Percentiles rank a stretch among this genome's conserved stretches.
phyloP scores from a whole-genome alignment of 306 rosid genomes.

The Sechiopsis laciniata region DNA sequence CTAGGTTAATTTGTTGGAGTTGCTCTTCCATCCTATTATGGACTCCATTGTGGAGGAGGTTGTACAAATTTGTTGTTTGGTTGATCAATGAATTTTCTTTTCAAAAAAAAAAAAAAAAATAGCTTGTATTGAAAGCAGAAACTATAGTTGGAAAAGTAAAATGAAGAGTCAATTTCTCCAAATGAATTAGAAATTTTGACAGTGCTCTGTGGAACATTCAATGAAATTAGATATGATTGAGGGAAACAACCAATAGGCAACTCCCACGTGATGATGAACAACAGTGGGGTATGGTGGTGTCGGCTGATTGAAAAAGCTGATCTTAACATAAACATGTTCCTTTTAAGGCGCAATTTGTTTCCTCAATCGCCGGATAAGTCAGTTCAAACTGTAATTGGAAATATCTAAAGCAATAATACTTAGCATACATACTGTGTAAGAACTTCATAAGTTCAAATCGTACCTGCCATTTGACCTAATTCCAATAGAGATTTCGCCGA shows the following conservation, averaged over 20 bases:
- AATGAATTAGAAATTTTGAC: background rate
- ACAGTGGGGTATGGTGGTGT: slow-evolving; percentile 6
- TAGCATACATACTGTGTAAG: too few relatives aligned
- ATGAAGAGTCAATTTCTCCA: background rate
- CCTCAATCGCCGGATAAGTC: background rate
- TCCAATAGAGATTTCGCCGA: background rate
- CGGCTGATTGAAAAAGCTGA: background rate
- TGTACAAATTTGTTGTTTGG: too few relatives aligned
- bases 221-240: background rate
- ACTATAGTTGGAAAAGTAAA: background rate
- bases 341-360: background rate
- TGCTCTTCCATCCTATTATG: too few relatives aligned
- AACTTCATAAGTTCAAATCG: background rate
- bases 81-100: too few relatives aligned
- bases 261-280: slow-evolving; percentile 11
- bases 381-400: background rate
- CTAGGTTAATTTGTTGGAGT: too few relatives aligned
- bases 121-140: background rate
- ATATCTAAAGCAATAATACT: background rate
- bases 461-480: background rate
- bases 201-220: background rate
- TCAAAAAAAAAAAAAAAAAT: too few relatives aligned
- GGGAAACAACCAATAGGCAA: background rate
- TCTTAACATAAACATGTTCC: background rate
- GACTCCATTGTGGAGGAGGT: too few relatives aligned